phyloP scores from a whole-genome alignment of 176 grass and related monocot species.

The Ampelocalamus luodianensis region DNA sequence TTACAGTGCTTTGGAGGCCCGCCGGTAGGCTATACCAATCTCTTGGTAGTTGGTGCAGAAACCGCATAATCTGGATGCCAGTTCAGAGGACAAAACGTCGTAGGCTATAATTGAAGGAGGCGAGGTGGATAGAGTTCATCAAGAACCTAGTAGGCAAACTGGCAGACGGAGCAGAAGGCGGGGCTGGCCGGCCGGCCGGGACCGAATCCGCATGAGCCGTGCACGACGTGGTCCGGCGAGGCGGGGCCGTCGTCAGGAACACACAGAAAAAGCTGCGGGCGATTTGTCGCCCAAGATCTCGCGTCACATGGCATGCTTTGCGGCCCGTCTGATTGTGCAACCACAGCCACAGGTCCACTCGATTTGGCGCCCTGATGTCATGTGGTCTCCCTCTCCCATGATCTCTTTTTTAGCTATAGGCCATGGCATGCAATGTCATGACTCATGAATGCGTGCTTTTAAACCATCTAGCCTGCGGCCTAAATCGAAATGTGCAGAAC shows the following conservation, averaged over 20 bases:
- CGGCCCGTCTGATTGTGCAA: constrained; percentile 3
- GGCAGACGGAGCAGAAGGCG: neutral
- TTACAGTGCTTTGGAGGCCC: neutral
- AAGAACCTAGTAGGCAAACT: neutral
- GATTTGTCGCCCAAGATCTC: constrained; percentile 34
- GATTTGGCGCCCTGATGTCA: neutral
- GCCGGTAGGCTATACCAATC: too few species aligned
- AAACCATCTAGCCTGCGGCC: neutral
- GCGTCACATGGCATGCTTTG: constrained; percentile 44
- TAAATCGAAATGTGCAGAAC: constrained; percentile 36
- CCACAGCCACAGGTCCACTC: constrained; percentile 37
- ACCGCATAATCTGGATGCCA: neutral
- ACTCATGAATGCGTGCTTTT: neutral
- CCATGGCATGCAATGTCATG: neutral
- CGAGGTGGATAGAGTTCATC: constrained; percentile 21
- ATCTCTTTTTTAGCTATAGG: neutral
- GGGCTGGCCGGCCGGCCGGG: constrained; percentile 25
- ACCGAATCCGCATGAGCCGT: constrained; percentile 34
- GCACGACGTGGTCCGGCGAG: constrained; percentile 33
- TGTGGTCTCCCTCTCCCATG: constrained; percentile 5
- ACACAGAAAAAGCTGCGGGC: constrained; percentile 17
- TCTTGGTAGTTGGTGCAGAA: too few species aligned
- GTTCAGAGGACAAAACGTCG: neutral
- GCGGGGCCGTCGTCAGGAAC: neutral
- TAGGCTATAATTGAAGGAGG: constrained; percentile 22